These are phyloP conservation scores for Penicillium roqueforti DNA, from an alignment of 495 filamentous ascomycete genomes.

Conservation along the genomic window DNA sequence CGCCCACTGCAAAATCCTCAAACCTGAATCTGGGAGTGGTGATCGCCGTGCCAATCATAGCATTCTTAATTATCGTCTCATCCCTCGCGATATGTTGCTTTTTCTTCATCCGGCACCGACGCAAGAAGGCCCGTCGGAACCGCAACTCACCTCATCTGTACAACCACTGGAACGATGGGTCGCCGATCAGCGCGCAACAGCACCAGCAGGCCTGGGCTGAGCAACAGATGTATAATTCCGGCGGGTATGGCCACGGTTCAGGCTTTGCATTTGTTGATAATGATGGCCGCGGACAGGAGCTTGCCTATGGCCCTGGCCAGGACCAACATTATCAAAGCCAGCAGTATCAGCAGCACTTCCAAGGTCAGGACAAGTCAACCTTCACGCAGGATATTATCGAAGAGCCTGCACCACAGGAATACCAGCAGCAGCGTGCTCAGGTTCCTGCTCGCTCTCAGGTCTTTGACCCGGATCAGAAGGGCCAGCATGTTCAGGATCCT, in stretches of 20 bases:
- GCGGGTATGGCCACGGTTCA: slow-evolving; percentile 10
- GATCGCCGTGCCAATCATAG: slow-evolving; percentile 45
- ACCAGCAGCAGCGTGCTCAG: not conserved
- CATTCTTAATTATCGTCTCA: slow-evolving; percentile 34
- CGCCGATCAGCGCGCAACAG: slow-evolving; percentile 19
- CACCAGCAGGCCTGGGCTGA: slow-evolving; percentile 22
- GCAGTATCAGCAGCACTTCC: slow-evolving; percentile 1
- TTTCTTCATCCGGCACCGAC: slow-evolving; percentile 38
- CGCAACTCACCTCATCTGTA: slow-evolving; percentile 24
- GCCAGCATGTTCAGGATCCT: not conserved
- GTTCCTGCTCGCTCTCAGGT: not conserved
- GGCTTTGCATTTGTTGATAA: slow-evolving; percentile 30
- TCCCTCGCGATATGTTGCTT: slow-evolving; percentile 29
- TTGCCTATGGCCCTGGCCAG: slow-evolving; percentile 11
- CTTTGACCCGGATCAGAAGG: slow-evolving; percentile 5
- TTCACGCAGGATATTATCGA: slow-evolving; percentile 13
- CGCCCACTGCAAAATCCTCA: slow-evolving; percentile 17
- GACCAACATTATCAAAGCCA: not conserved
- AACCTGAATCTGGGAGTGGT: slow-evolving; percentile 39
- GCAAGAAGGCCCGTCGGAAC: slow-evolving; percentile 25
- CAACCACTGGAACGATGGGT: slow-evolving; percentile 26
- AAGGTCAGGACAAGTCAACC: slow-evolving; percentile 1
- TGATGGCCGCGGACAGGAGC: slow-evolving; percentile 21
- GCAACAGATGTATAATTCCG: slow-evolving; percentile 7
- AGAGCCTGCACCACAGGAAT: not conserved